A percentile compares a stretch with the other conserved stretches of the same genome.
Evolutionary conservation across 176 grass and related monocot genomes (phyloP).

Genomic region (Phoenix dactylifera): DNA sequence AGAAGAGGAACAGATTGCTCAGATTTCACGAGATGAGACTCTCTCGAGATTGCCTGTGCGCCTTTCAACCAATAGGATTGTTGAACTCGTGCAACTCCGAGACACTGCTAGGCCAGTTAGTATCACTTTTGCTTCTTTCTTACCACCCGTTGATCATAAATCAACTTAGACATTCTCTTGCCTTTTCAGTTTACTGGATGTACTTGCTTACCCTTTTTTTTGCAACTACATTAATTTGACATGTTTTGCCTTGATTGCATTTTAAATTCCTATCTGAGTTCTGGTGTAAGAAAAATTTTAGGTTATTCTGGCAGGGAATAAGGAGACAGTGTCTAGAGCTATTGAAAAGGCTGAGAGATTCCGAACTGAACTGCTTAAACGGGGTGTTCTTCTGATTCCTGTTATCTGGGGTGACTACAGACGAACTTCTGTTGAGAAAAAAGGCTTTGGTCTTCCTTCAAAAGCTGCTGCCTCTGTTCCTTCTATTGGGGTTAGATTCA

Average conservation of each 20-base stretch:
- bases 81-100: conserved; percentile 78
- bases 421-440: conserved; percentile 44
- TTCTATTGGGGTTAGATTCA: conserved; percentile 54
- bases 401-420: conserved; percentile 76
- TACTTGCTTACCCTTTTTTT: no score
- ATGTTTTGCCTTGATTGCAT: no score
- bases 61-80: conserved; percentile 72
- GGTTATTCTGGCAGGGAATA: conserved; percentile 97
- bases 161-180: neutral
- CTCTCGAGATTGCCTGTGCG: conserved; percentile 87
- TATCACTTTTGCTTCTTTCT: conserved; percentile 26
- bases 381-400: conserved; percentile 85
- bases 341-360: conserved; percentile 80
- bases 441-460: conserved; percentile 34
- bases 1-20: conserved; percentile 89
- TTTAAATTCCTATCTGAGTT: neutral
- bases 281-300: conserved; percentile 46
- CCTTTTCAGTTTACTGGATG: no score
- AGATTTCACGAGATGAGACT: conserved; percentile 85
- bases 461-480: conserved; percentile 45
- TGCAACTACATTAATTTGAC: no score
- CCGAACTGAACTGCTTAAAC: conserved; percentile 65
- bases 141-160: neutral
- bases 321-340: conserved; percentile 53
- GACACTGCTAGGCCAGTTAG: conserved; percentile 89